phyloP scores from a whole-genome alignment of 495 filamentous ascomycete species.

The Pyrenopolyporus hunteri region DNA sequence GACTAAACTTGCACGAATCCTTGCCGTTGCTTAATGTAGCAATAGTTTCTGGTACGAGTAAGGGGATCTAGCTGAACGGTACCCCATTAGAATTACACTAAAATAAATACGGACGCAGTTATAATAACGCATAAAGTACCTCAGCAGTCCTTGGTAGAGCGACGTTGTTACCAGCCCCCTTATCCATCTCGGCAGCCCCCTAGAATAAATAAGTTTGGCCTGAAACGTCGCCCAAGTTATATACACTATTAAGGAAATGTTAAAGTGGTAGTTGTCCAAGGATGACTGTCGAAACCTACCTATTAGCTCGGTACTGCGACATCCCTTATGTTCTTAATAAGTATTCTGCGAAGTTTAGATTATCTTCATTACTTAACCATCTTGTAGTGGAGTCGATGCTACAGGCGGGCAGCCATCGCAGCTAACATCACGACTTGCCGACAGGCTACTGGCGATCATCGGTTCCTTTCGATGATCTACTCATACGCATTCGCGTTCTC shows the following conservation, averaged over 20 bases:
- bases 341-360: neutral
- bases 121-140: no score
- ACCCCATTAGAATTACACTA: no score
- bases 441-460: neutral
- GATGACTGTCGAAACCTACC: neutral
- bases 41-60: no score
- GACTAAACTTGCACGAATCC: no score
- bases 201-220: neutral
- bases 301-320: neutral
- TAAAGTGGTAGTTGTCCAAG: neutral
- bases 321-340: neutral
- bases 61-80: no score
- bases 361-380: neutral
- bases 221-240: conserved; percentile 20
- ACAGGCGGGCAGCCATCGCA: neutral
- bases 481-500: neutral
- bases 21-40: no score
- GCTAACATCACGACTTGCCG: neutral
- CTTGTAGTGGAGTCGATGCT: neutral
- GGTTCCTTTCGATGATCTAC: neutral
- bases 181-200: conserved; percentile 1
- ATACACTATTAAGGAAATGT: neutral
- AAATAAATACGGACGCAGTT: no score
- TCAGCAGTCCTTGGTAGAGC: no score
- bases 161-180: conserved; percentile 2